Percentiles rank a stretch among this genome's conserved stretches.
Evolutionary conservation across 805 yeast genomes (phyloP).

Genomic region (Metschnikowia lachancei): DNA sequence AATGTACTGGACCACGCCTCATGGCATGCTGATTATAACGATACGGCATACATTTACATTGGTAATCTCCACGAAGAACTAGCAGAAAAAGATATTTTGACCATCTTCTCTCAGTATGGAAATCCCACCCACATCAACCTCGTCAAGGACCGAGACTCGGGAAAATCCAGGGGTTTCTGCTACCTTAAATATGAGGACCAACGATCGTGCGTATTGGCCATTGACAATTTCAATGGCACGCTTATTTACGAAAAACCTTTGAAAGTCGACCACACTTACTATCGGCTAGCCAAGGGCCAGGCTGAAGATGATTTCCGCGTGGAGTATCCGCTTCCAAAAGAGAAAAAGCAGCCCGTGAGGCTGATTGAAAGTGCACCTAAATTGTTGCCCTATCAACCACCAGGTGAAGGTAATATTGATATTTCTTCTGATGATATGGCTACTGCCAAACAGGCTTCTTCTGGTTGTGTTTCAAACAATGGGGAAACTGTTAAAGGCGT

Average conservation of each 20-base stretch:
- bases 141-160: constrained; percentile 61
- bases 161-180: constrained; percentile 71
- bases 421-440: too few species aligned
- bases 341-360: constrained; percentile 8
- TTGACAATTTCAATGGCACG: constrained; percentile 82
- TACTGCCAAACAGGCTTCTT: too few species aligned
- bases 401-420: not conserved
- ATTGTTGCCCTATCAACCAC: constrained; percentile 6
- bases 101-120: constrained; percentile 87
- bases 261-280: constrained; percentile 72
- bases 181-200: constrained; percentile 81
- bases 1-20: constrained; percentile 63
- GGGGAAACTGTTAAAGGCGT: too few species aligned
- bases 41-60: constrained; percentile 74
- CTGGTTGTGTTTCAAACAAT: too few species aligned
- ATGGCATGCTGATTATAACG: constrained; percentile 85
- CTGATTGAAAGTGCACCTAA: constrained; percentile 5
- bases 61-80: constrained; percentile 65
- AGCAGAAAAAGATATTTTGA: constrained; percentile 71
- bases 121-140: constrained; percentile 74
- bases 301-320: constrained; percentile 42
- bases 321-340: constrained; percentile 21
- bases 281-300: constrained; percentile 53
- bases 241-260: constrained; percentile 47
- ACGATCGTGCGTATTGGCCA: constrained; percentile 75